Evolutionary conservation across 495 filamentous ascomycete species (phyloP).

Genomic region (Penicillium cosmopolitanum): DNA sequence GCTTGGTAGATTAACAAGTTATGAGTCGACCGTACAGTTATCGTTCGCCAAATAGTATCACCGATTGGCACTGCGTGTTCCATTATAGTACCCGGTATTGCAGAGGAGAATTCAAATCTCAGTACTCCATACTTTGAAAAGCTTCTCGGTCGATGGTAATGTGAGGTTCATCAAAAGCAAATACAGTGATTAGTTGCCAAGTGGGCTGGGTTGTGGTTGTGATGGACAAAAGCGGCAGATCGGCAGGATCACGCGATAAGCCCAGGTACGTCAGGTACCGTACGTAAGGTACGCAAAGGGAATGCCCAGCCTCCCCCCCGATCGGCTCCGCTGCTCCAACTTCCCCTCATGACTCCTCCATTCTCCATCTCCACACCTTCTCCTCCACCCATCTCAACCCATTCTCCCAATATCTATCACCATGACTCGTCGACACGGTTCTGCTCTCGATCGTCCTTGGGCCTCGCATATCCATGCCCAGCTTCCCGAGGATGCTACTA

Average conservation of each 20-base stretch:
- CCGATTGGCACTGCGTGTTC: too few relatives aligned
- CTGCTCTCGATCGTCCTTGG: constrained; percentile 31
- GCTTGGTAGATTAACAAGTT: too few relatives aligned
- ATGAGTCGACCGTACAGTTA: too few relatives aligned
- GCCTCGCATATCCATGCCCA: constrained; percentile 27
- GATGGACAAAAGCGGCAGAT: neutral
- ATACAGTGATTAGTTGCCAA: too few relatives aligned
- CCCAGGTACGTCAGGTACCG: constrained; percentile 1
- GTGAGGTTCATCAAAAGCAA: too few relatives aligned
- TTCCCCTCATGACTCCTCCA: constrained; percentile 29
- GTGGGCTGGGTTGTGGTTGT: neutral
- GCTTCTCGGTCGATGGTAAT: too few relatives aligned
- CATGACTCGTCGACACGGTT: constrained; percentile 35
- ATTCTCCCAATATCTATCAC: neutral
- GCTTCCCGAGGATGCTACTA: constrained; percentile 16
- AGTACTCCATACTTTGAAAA: too few relatives aligned
- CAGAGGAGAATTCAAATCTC: too few relatives aligned
- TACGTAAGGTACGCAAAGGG: constrained; percentile 16
- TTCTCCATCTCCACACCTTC: constrained; percentile 15
- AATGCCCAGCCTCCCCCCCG: constrained; percentile 14
- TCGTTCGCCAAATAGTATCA: too few relatives aligned
- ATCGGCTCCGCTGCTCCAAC: constrained; percentile 17
- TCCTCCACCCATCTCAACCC: neutral
- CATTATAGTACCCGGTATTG: too few relatives aligned
- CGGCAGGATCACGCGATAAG: constrained; percentile 15